Base-by-base conservation (phyloP, 2,329 filamentous ascomycete genomes). In the Coniella lustricola region DNA sequence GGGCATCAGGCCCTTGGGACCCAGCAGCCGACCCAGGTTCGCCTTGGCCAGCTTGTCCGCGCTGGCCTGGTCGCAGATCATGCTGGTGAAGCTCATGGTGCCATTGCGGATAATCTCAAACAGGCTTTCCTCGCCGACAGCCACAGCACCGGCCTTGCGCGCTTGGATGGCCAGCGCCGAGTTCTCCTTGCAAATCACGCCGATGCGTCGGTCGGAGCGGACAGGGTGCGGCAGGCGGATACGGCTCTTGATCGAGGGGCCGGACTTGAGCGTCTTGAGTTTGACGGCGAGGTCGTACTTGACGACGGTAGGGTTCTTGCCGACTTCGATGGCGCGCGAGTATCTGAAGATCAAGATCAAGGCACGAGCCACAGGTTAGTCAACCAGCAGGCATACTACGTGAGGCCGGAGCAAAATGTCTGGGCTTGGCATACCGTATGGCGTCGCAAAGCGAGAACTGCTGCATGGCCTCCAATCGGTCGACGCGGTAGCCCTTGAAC, bases 221-320 rank as follows among this genome's bases (percentile, higher is more conserved):
- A 97, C 87, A 4, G 90, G 85, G 66, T 94, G 85, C 0, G 93
- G 93, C 16, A 98, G 82, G 36, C 85, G 84, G 62, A 98, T 76
- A 63, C 88, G 87, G 70, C 87, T 94, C 55, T 90, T 87, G 56
- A 98, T 76, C 8, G 93, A 82, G 16, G 90, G 85, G 1, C 90
- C 90, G 67, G 90, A 90, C 65, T 90, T 91, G 57, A 81, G 75
- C 2, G 91, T 90, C 61, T 84, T 84, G 54, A 98, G 72, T 61
- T 85, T 90, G 59, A 98, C 72, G 60, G 87, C 79, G 44, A 97
- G 60, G 65, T 97, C 93, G 72, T 98, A 98, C 67, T 96, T 97
- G 57, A 82, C 74, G 10, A 75, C 73, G 3, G 77, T 75, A 3
- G 87, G 85, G 42, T 84, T 78, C 46, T 81, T 81, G 61, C 93